Evolutionary conservation across 1,139 yeast species (phyloP), one percentile per base, ranked within the genome.

Genomic region (Candida glucosophila): DNA sequence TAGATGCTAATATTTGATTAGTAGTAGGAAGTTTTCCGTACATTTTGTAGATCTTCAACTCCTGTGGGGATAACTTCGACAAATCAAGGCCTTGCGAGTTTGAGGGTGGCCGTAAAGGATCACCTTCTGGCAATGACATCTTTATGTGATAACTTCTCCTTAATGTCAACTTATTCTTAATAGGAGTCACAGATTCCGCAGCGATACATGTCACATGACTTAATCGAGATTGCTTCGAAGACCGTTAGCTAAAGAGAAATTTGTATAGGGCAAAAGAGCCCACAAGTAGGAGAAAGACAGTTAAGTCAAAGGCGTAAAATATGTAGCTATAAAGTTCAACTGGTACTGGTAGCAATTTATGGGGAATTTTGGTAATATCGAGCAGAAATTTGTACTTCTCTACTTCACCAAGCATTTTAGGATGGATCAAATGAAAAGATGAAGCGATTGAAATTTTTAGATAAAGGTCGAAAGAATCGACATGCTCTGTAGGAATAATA

Each of bases 11-110:
- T 19, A 90, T 64, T 37, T 88, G 96, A 33, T 81, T 81, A 29
- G 80, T 77, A 19, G 90, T 73, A 22, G 98, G 98, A 31, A 90
- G 60, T 48, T 78, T 81, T 17, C 97, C 97, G 49, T 88, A 88
- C 63, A 86, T 59, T 44, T 73, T 78, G 56, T 77, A 78, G 19
- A 88, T 58, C 36, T 71, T 71, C 43, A 73, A 54, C 47, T 78
- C 90, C 43, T 78, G 83, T 11, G 83, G 79, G 5, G 77, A 59
- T 33, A 78, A 55, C 34, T 71, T 69, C 22, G 74, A 59, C 29
- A 73, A 50, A 42, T 77, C 83, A 25, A 73, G 42, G 35, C 65
- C 52, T 40, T 63, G 69, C 23, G 58, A 54, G 39, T 64, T 64
- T 29, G 45, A 47, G 21, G 71, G 71, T 18, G 67, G 65, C 14